Conservation (phyloP, 2,329 filamentous ascomycete species). For the Claviceps quebecensis region DNA sequence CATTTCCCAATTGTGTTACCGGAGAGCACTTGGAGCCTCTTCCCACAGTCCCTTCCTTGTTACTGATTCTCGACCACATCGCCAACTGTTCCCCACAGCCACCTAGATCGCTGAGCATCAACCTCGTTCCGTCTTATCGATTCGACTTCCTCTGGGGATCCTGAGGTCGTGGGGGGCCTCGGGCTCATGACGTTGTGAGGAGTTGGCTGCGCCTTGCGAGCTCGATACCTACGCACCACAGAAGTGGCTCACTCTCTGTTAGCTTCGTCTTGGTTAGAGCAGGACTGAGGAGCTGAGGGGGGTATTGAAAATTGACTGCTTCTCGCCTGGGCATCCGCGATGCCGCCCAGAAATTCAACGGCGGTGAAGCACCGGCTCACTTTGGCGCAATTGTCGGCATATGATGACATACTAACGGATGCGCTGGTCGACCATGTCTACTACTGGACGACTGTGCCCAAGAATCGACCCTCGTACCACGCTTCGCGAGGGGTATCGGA, state of each 20-base stretch:
- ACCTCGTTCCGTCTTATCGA: too few relatives aligned
- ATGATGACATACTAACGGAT: conserved; percentile 94
- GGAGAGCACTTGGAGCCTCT: too few relatives aligned
- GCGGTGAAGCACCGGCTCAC: conserved; percentile 57
- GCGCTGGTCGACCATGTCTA: conserved; percentile 88
- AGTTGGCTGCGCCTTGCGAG: neutral
- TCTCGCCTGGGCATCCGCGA: conserved; percentile 4
- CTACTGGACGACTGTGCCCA: conserved; percentile 93
- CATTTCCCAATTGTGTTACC: too few relatives aligned
- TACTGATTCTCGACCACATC: too few relatives aligned
- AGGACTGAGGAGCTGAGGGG: neutral
- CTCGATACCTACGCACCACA: neutral
- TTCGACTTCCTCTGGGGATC: neutral
- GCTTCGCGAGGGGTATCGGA: conserved; percentile 65
- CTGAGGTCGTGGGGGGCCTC: neutral
- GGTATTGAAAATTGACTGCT: neutral
- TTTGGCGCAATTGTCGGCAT: conserved; percentile 73
- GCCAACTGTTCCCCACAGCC: too few relatives aligned
- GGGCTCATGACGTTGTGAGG: conserved; percentile 2
- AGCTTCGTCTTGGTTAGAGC: neutral
- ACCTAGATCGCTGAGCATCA: too few relatives aligned
- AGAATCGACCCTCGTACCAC: conserved; percentile 79
- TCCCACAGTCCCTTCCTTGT: too few relatives aligned
- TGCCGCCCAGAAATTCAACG: conserved; percentile 23
- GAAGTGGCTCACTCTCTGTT: neutral